These are phyloP conservation scores for Galium porrigens DNA, from an alignment of 305 asterid species.

Conservation along the genomic window DNA sequence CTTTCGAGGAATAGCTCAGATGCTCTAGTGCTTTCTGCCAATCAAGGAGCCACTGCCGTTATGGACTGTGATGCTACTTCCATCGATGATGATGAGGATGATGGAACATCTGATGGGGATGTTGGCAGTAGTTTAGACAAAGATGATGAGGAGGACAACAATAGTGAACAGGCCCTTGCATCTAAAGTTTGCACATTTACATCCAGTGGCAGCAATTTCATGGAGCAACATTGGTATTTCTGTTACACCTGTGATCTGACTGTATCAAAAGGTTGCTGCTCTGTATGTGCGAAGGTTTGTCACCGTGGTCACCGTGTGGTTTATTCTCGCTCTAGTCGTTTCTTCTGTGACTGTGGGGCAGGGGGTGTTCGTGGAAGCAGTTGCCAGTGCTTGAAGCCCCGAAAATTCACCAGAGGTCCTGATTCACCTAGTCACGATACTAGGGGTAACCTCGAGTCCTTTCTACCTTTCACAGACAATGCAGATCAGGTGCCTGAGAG, in stretches of 20 bases:
- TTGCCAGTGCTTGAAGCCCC: conserved; percentile 94
- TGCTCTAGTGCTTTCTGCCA: conserved; percentile 54
- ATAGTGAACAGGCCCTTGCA: conserved; percentile 81
- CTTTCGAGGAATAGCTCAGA: conserved; percentile 60
- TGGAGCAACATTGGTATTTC: conserved; percentile 99
- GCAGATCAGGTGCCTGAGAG: conserved; percentile 85
- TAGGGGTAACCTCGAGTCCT: conserved; percentile 58
- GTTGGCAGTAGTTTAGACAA: conserved; percentile 85
- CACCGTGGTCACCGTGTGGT: conserved; percentile 99
- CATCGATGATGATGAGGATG: conserved; percentile 94
- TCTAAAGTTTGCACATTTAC: conserved; percentile 96
- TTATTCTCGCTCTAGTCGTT: conserved; percentile 95
- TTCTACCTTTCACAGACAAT: conserved; percentile 64
- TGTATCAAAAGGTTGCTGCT: conserved; percentile 95
- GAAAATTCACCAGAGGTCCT: conserved; percentile 61
- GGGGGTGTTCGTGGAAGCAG: conserved; percentile 98
- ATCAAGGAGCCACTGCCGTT: conserved; percentile 53
- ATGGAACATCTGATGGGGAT: conserved; percentile 99
- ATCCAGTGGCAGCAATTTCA: conserved; percentile 97
- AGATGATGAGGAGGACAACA: conserved; percentile 87
- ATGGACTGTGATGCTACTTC: conserved; percentile 95
- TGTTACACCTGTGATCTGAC: conserved; percentile 97
- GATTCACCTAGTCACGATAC: conserved; percentile 42
- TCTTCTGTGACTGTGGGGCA: conserved; percentile 98
- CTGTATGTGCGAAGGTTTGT: conserved; percentile 97